Base-by-base conservation (phyloP, 2,329 filamentous ascomycete species). In the Sphaceloma murrayae region DNA sequence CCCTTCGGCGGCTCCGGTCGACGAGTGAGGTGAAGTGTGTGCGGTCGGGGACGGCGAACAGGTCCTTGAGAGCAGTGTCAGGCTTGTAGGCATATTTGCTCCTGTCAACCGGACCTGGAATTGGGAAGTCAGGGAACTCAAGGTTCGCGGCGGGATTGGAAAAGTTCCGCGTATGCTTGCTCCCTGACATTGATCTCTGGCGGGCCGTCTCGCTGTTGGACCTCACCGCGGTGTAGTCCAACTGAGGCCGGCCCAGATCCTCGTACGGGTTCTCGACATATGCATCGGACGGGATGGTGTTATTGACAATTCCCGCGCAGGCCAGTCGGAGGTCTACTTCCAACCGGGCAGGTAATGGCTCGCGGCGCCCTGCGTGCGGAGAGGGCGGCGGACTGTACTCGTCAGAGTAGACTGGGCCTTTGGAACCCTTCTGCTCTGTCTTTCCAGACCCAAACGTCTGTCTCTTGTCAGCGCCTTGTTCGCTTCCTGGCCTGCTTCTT, bases 271-370 rank as follows among this genome's bases (percentile, higher is more conserved):
- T 40, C 36, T 66, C 56, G 32, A 53, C 49, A 32, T 61, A 43
- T 17, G 42, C 51, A 32, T 60, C 58, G 16, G 60, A 62, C 2
- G 60, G 59, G 45, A 58, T 61, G 45, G 55, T 58, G 45, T 61
- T 56, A 19, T 58, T 54, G 44, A 69, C 55, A 44, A 72, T 62
- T 43, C 62, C 61, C 16, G 62, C 61, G 54, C 68, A 72, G 45
- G 67, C 66, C 33, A 58, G 52, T 48, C 67, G 66, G 40, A 72
- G 56, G 48, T 70, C 65, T 19, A 58, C 57, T 47, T 71, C 67
- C 34, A 64, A 58, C 26, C 61, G 56, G 17, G 58, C 51, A 11
- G 65, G 58, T 45, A 72, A 61, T 17, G 62, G 59, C 45, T 64
- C 65, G 31, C 66, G 65, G 45, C 61, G 60, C 49, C 67, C 67